phyloP scores from a whole-genome alignment of 192 early-diverging fungal genomes.

The Podila verticillata region DNA sequence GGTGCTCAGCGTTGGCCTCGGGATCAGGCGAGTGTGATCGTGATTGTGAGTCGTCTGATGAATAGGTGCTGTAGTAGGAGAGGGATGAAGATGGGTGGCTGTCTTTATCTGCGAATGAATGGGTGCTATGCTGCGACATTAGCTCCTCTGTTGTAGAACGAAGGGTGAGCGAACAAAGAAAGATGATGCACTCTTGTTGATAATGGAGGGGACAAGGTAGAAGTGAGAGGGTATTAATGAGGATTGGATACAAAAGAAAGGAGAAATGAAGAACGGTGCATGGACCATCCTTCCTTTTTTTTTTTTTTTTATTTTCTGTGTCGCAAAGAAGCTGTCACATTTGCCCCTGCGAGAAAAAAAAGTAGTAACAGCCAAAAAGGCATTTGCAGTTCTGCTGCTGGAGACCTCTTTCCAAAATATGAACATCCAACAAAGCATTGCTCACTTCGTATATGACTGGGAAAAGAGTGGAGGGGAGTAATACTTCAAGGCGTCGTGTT shows the following conservation, averaged over 20 bases:
- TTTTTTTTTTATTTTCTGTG: background rate
- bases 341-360: too few species aligned
- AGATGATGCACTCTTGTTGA: background rate
- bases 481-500: too few species aligned
- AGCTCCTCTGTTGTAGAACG: background rate
- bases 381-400: too few species aligned
- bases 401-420: too few species aligned
- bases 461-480: too few species aligned
- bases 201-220: background rate
- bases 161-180: background rate
- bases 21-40: background rate
- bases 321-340: background rate
- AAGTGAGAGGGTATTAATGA: background rate
- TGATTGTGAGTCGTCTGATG: background rate
- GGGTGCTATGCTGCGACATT: slow-evolving; percentile 4
- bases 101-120: background rate
- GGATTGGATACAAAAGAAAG: background rate
- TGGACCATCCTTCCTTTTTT: too few species aligned
- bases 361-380: too few species aligned
- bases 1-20: background rate
- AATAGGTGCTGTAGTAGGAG: background rate
- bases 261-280: background rate
- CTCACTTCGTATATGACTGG: too few species aligned
- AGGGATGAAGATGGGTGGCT: background rate
- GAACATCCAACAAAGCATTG: too few species aligned